Evolutionary conservation across 176 grass and related monocot species (phyloP), one percentile per base, ranked within the genome.

Genomic region (Oryza nivara): DNA sequence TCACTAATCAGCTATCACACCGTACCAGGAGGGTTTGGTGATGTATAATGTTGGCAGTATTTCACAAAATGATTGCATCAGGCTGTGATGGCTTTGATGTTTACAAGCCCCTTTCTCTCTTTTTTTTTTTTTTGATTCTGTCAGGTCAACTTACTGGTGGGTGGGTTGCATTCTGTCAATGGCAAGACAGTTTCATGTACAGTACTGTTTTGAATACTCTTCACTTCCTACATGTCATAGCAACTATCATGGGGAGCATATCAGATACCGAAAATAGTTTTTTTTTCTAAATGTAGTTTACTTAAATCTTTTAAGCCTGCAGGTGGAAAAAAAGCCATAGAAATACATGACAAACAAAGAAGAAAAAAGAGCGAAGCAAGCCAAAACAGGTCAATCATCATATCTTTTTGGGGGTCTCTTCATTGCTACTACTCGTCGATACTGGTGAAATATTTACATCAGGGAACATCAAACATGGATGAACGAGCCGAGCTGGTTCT

Each of bases 381-480:
- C 41, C 23, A 36, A 23, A 58, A 10, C 22, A 35, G 16, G 54
- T 6, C 68, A 67, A n/a, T 5, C 30, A 43, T n/a, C 30, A 43
- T 22, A 61, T 72, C 46, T 28, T 13, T 73, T 17, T n/a, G 52
- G 78, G 19, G 41, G 20, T 80, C 16, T 79, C 67, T 73, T 48
- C 41, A 35, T 65, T 72, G 13, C 40, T 47, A 54, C 17, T 19
- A 48, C n/a, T 54, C 5, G 68, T 13, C 16, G 4, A 73, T 67
- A 34, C 10, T 16, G 34, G 5, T 17, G 11, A 65, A 64, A 44
- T 7, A 77, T 77, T 54, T 15, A 11, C 60, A 28, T 38, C 9
- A 15, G 4, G 36, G 26, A 73, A 82, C 58, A 82, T 61, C 25
- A 54, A 77, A 82, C 48, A 83, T 64, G n/a, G 45, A 60, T 17